Evolutionary conservation across 169 alveolate genomes (phyloP), one percentile per base, ranked within the genome.

Genomic region (Plasmodium vinckei): DNA sequence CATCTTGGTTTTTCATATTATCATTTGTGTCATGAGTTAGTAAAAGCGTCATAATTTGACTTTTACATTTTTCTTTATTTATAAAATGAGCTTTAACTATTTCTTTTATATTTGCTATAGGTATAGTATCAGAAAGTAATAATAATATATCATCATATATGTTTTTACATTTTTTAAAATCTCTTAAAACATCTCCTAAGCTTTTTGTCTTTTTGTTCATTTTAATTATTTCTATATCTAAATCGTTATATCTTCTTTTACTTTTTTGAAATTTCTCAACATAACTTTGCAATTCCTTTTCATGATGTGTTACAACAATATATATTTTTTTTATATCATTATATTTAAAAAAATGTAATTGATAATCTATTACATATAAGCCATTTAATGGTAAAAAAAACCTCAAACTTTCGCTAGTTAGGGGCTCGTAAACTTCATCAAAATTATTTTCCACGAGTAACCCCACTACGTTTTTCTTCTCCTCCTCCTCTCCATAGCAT

Each of bases 171-270:
- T 65, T 79, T 61, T 79, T 79, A 79, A 79, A 79, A 47, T 79
- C 89, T 59, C 89, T 33, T 27, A 79, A 67, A 67, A 60, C 89
- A 70, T 79, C 89, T 67, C 89, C 89, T 39, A 79, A 79, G 1
- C 84, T 79, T 79, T 79, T 79, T 79, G 68, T 51, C 60, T 67
- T 79, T 54, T 67, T 54, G 19, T 71, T 79, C 72, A 79, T 51
- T 79, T 79, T 79, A 33, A 79, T 79, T 54, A 79, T 67, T 47
- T 79, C 89, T n/a, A 79, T 79, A 70, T 79, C 75, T 79, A 79
- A 79, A 65, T 67, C 82, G 17, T 53, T 17, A 51, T 79, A 79
- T 60, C 42, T 79, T 68, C 56, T 79, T 68, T 65, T 79, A 46
- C 82, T 67, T n/a, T 56, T 79, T n/a, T 79, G 89, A 67, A 79